Evolutionary conservation across 306 rosid species (phyloP).

Genomic region (Trichosanthes truncata): DNA sequence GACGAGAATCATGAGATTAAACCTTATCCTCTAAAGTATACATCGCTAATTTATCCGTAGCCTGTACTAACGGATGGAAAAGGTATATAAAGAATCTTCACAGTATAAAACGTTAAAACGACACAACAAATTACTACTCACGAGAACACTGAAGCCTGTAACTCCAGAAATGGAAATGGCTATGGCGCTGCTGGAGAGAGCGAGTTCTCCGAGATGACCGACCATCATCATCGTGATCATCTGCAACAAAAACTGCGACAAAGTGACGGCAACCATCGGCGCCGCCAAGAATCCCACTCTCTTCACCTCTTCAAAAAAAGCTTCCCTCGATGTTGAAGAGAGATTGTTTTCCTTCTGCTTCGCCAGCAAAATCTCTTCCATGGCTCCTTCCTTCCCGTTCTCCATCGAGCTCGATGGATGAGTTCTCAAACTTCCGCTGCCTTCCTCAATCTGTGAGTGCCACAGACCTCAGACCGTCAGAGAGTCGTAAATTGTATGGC

Average conservation of each 20-base stretch:
- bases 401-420: background rate
- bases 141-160: slow-evolving; percentile 45
- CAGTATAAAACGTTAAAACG: background rate
- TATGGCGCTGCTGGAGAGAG: slow-evolving; percentile 53
- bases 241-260: slow-evolving; percentile 40
- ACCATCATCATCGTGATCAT: slow-evolving; percentile 40
- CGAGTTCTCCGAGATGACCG: slow-evolving; percentile 54
- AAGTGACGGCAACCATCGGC: slow-evolving; percentile 43
- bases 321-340: background rate
- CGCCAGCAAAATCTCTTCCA: slow-evolving; percentile 2
- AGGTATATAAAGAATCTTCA: background rate
- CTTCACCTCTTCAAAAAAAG: slow-evolving; percentile 24
- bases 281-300: slow-evolving; percentile 27
- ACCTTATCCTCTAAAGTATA: background rate
- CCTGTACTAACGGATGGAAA: background rate
- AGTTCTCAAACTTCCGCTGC: background rate
- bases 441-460: background rate
- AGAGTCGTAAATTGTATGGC: background rate
- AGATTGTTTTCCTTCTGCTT: background rate
- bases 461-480: background rate
- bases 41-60: background rate
- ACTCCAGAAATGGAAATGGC: slow-evolving; percentile 46
- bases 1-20: background rate
- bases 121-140: slow-evolving; percentile 20
- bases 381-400: background rate